Conservation (phyloP, 2,329 filamentous ascomycete species). For the Penicillium decumbens region DNA sequence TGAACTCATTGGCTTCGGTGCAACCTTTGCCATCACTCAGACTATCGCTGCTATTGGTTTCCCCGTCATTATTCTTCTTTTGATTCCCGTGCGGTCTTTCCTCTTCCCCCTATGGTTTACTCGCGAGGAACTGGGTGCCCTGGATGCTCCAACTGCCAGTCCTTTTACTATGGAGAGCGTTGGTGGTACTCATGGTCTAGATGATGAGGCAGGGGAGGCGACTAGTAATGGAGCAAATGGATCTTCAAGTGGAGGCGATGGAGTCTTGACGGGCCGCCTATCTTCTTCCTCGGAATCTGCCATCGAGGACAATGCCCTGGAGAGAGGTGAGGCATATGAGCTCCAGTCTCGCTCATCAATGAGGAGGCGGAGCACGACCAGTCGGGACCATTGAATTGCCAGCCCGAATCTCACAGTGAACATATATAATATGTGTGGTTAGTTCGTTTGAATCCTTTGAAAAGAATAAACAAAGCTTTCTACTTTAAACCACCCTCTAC, state of each 20-base stretch:
- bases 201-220: constrained; percentile 19
- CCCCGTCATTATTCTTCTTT: constrained; percentile 65
- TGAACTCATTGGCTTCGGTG: constrained; percentile 66
- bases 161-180: constrained; percentile 72
- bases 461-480: not conserved
- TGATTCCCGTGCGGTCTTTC: constrained; percentile 63
- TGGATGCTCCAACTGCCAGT: constrained; percentile 72
- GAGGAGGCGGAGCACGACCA: constrained; percentile 29
- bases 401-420: not conserved
- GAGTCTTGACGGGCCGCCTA: constrained; percentile 16
- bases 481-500: not conserved
- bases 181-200: constrained; percentile 56
- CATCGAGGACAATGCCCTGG: constrained; percentile 36
- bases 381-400: constrained; percentile 16
- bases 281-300: constrained; percentile 27
- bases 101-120: constrained; percentile 61
- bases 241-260: constrained; percentile 13
- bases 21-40: constrained; percentile 77
- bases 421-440: not conserved
- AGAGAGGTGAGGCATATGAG: constrained; percentile 41
- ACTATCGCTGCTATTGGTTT: constrained; percentile 79
- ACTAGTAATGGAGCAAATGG: constrained; percentile 3
- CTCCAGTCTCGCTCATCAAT: constrained; percentile 27
- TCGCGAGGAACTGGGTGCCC: constrained; percentile 54
- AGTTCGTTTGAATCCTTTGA: not conserved